Percentiles rank a stretch among this genome's conserved stretches.
Evolutionary conservation across 2,329 filamentous ascomycete species (phyloP).

Genomic region (Myriosclerotinia curreyana): DNA sequence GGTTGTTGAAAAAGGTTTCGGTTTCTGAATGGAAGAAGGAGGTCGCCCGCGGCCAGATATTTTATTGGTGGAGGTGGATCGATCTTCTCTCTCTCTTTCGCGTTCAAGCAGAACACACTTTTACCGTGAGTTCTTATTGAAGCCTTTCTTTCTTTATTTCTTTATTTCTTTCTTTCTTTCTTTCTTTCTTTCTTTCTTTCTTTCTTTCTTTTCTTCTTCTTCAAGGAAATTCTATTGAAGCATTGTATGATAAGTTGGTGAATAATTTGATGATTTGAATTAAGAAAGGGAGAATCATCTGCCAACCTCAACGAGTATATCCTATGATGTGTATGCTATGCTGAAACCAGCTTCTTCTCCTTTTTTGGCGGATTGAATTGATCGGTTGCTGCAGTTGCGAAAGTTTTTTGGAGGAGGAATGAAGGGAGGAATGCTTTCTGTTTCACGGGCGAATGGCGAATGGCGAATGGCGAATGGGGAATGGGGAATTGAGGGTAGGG

Average conservation of each 20-base stretch:
- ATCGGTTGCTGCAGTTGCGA: slow-evolving; percentile 17
- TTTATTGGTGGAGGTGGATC: slow-evolving; percentile 32
- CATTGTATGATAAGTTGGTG: slow-evolving; percentile 16
- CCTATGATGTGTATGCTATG: not conserved
- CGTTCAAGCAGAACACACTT: slow-evolving; percentile 35
- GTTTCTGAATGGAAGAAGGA: slow-evolving; percentile 41
- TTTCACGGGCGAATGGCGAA: too few relatives aligned
- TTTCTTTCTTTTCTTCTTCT: not conserved
- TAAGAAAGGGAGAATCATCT: slow-evolving; percentile 7
- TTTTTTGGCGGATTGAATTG: not conserved
- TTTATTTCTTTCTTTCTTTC: too few relatives aligned
- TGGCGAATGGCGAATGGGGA: too few relatives aligned
- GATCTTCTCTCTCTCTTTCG: slow-evolving; percentile 23
- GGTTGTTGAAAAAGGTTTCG: slow-evolving; percentile 36
- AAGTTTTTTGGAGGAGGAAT: slow-evolving; percentile 18
- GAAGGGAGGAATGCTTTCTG: slow-evolving; percentile 20
- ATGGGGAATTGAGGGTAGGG: slow-evolving; percentile 11
- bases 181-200: too few relatives aligned
- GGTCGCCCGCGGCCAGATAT: slow-evolving; percentile 57
- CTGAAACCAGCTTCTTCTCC: slow-evolving; percentile 15
- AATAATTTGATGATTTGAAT: slow-evolving; percentile 1
- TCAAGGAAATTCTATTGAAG: slow-evolving; percentile 3
- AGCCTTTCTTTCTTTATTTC: not conserved
- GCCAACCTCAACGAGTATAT: slow-evolving; percentile 22
- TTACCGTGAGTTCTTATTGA: slow-evolving; percentile 33